Evolutionary conservation across 495 filamentous ascomycete species (phyloP).

Genomic region (Aspergillus carlsbadensis): DNA sequence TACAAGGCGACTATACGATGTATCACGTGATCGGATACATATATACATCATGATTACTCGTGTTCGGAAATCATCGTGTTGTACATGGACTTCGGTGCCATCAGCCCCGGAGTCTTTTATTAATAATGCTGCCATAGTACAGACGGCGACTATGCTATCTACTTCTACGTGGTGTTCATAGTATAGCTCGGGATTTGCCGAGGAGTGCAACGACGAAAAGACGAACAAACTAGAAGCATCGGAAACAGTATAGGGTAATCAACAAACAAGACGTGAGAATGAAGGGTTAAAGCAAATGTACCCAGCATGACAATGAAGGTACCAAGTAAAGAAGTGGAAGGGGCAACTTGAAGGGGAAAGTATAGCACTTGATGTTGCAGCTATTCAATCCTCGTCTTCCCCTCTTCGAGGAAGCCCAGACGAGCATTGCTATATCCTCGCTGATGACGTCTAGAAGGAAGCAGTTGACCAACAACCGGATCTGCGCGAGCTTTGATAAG

Average conservation of each 20-base stretch:
- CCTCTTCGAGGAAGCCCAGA: constrained; percentile 83
- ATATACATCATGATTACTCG: too few relatives aligned
- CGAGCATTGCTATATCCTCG: constrained; percentile 74
- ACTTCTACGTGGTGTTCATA: constrained; percentile 4
- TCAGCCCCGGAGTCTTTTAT: background rate
- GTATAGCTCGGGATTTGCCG: background rate
- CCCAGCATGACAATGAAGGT: constrained; percentile 7
- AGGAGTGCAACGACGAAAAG: background rate
- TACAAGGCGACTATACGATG: too few relatives aligned
- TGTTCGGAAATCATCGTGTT: too few relatives aligned
- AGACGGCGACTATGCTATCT: background rate
- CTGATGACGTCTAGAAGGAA: constrained; percentile 63
- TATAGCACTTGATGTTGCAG: background rate
- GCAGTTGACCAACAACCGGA: constrained; percentile 68
- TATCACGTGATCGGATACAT: constrained; percentile 4
- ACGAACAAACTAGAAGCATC: background rate
- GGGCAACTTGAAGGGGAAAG: background rate
- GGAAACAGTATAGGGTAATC: background rate
- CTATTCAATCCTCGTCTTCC: constrained; percentile 93
- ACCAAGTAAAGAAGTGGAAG: background rate
- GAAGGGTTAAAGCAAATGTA: constrained; percentile 3
- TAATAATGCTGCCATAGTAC: background rate
- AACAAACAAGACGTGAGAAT: constrained; percentile 14
- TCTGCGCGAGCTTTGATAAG: constrained; percentile 73
- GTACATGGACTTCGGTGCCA: background rate